A percentile compares a stretch with the other conserved stretches of the same genome.
Conservation (phyloP, 2,329 filamentous ascomycete genomes). For the Exserohilum turcica region DNA sequence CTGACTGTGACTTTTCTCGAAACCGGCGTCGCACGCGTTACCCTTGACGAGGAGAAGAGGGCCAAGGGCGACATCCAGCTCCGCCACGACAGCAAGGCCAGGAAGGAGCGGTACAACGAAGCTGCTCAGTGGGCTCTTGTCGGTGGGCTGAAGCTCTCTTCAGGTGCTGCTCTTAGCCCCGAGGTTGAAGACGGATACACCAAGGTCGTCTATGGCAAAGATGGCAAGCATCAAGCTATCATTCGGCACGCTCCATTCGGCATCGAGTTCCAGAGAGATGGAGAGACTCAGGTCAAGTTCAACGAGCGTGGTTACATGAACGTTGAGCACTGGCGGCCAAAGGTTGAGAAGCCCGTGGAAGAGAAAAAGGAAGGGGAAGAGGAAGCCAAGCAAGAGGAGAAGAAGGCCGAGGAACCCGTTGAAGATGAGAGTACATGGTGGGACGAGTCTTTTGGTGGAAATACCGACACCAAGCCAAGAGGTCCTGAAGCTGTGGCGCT, state of each 20-base stretch:
- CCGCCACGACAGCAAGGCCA: conserved; percentile 78
- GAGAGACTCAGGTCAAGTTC: conserved; percentile 79
- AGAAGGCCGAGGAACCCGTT: conserved; percentile 51
- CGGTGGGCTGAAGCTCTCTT: conserved; percentile 76
- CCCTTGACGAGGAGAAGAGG: conserved; percentile 88
- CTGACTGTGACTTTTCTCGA: conserved; percentile 87
- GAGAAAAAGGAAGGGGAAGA: conserved; percentile 58
- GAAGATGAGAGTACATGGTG: conserved; percentile 93
- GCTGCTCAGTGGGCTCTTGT: conserved; percentile 84
- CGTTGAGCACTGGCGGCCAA: conserved; percentile 92
- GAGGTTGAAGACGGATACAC: conserved; percentile 72
- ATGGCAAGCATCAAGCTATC: conserved; percentile 76
- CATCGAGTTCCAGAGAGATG: conserved; percentile 85
- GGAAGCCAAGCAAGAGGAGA: conserved; percentile 50
- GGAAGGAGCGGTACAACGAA: conserved; percentile 95
- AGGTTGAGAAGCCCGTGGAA: conserved; percentile 65
- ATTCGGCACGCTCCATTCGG: conserved; percentile 83
- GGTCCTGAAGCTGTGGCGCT: conserved; percentile 90
- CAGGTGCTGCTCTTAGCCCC: conserved; percentile 69
- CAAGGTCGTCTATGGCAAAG: conserved; percentile 76
- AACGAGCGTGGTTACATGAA: conserved; percentile 92
- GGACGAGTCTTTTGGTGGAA: conserved; percentile 95
- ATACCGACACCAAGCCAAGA: conserved; percentile 92
- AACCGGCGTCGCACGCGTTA: conserved; percentile 84
- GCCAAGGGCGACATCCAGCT: conserved; percentile 87